phyloP scores from a whole-genome alignment of 805 yeast species.

The Zygosaccharomyces pseudorouxii region DNA sequence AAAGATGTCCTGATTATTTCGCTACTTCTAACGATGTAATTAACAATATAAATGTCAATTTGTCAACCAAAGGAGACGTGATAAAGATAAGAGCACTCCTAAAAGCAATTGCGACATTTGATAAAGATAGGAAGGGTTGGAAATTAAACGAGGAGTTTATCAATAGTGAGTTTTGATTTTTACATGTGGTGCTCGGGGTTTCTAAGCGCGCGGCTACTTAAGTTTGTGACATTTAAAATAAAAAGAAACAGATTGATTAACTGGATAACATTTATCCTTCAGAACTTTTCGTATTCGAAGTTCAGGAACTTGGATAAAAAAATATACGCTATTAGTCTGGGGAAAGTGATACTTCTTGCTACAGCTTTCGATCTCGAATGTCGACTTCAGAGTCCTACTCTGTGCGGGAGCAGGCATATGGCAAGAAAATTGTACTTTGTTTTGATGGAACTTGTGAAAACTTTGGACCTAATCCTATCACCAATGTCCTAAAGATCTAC shows the following conservation, averaged over 20 bases:
- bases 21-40: constrained; percentile 50
- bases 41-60: constrained; percentile 34
- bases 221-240: constrained; percentile 6
- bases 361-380: not conserved
- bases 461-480: constrained; percentile 51
- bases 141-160: constrained; percentile 50
- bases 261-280: not conserved
- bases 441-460: constrained; percentile 61
- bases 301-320: not conserved
- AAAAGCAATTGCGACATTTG: constrained; percentile 65
- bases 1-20: constrained; percentile 34
- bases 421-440: constrained; percentile 49
- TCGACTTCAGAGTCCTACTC: not conserved
- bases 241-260: not conserved
- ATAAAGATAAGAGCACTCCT: constrained; percentile 63
- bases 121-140: constrained; percentile 59
- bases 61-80: constrained; percentile 50
- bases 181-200: constrained; percentile 6
- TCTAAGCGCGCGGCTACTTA: not conserved
- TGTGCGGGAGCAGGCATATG: not conserved
- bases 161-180: not conserved
- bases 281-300: too few species aligned
- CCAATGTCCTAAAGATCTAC: constrained; percentile 52
- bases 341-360: not conserved
- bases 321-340: not conserved